phyloP scores from a whole-genome alignment of 1,284 basidiomycete genomes.

The Phellopilus nigrolimitatus region DNA sequence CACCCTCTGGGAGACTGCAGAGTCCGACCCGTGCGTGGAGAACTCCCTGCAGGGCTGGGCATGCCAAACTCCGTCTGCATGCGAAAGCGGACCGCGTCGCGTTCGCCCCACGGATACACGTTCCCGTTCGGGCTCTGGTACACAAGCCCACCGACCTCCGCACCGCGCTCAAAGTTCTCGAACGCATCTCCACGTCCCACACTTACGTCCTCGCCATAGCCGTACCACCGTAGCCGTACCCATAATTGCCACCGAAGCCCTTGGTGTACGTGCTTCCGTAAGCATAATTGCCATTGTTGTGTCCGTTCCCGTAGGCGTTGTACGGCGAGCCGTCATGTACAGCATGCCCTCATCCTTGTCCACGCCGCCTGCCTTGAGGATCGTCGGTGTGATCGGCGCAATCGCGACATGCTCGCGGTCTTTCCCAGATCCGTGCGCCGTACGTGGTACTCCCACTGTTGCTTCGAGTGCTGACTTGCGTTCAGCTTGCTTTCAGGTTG shows the following conservation, averaged over 20 bases:
- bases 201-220: conserved; percentile 14
- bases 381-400: conserved; percentile 90
- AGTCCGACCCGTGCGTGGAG: no score
- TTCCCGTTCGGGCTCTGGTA: conserved; percentile 14
- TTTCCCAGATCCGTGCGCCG: no score
- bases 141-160: conserved; percentile 13
- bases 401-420: no score
- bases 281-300: no score
- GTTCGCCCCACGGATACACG: no score
- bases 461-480: neutral
- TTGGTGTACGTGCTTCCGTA: no score
- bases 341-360: conserved; percentile 36
- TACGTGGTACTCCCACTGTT: conserved; percentile 11
- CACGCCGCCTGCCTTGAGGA: conserved; percentile 74
- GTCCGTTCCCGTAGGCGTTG: no score
- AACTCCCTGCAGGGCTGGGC: no score
- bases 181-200: conserved; percentile 4
- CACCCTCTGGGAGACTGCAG: no score
- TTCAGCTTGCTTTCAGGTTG: neutral
- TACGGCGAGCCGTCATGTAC: conserved; percentile 22
- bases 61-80: no score
- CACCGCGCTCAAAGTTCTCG: conserved; percentile 13
- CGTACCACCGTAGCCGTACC: conserved; percentile 17
- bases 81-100: no score
- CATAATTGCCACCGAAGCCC: neutral